Percentiles rank a stretch among this genome's conserved stretches.
These are phyloP conservation scores for Macaranga tanarius DNA, from an alignment of 441 rosid species.

Conservation along the genomic window DNA sequence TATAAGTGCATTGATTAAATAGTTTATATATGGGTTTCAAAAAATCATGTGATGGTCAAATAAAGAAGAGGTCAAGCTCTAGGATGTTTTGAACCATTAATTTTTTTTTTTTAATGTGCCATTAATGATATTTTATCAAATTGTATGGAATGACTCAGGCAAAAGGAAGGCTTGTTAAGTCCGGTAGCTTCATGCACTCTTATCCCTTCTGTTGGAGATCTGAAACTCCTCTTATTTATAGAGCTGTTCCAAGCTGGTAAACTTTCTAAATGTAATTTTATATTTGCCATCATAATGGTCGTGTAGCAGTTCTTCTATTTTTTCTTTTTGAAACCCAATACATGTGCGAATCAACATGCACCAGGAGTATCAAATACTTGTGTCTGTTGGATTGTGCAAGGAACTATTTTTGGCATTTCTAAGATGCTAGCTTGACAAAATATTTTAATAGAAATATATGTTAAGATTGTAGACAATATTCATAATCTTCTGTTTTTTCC, in stretches of 20 bases:
- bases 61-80: not conserved
- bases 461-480: not conserved
- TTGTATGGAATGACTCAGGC: slow-evolving; percentile 50
- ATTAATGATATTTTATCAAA: slow-evolving; percentile 14
- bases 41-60: not conserved
- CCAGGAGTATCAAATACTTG: not conserved
- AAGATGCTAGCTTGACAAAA: not conserved
- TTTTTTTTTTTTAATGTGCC: slow-evolving; percentile 6
- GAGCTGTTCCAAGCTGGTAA: slow-evolving; percentile 99
- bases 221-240: slow-evolving; percentile 91
- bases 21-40: not conserved
- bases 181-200: slow-evolving; percentile 78
- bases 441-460: not conserved
- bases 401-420: slow-evolving; percentile 1
- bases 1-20: too few relatives aligned
- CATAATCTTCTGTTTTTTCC: not conserved
- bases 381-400: not conserved
- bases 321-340: not conserved
- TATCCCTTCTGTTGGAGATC: slow-evolving; percentile 98
- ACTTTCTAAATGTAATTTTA: slow-evolving; percentile 16
- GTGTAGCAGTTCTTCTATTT: not conserved
- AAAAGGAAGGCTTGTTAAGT: slow-evolving; percentile 88
- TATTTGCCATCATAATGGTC: slow-evolving; percentile 5
- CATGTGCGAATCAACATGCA: not conserved
- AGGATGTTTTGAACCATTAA: not conserved